Base-by-base conservation (phyloP, 768 basidiomycete species). In the Mycena haematopus region DNA sequence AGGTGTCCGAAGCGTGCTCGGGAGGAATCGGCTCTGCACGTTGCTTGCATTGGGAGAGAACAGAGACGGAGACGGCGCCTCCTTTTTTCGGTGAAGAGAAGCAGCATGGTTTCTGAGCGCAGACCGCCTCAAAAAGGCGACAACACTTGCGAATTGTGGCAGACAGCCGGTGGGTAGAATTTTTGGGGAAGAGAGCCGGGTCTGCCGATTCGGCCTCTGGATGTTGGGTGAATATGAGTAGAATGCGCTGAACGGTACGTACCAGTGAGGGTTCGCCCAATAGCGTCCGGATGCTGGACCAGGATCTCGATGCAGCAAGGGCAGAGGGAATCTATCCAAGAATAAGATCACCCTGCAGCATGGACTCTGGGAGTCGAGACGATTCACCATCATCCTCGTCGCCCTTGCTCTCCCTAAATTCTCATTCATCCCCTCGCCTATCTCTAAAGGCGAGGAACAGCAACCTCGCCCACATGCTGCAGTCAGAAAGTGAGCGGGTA, bases 231-330 rank as follows among this genome's bases (percentile, higher is more conserved):
- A 31, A 44, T 51, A 58, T 51, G 24, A 50, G 31, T 44, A n/a
- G n/a, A n/a, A 51, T 29, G 6, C 29, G 49, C 38, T 38, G 25
- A 35, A 51, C 13, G 50, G 40, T 35, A 15, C 9, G 57, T 52
- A 58, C 57, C 57, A 40, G 33, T 38, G 51, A 45, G 58, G 14
- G 58, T 60, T 60, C 58, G 58, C 29, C 58, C 58, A 25, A 60
- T 53, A 14, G 19, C 42, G 27, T 60, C 44, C n/a, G 58, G 52
- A 53, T 53, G 52, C 38, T 52, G 51, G 42, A 60, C 51, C 25
- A 60, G 58, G 58, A 60, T 25, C 33, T 60, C 58, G 45, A 60
- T 53, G 44, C 58, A 60, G 58, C 58, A 60, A 46, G 58, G 58
- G 58, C 58, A 60, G 51, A 60, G 58, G 21, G 58, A 60, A 50